Evolutionary conservation across 345 rosid species (phyloP).

Genomic region (Euphorbia peplus): DNA sequence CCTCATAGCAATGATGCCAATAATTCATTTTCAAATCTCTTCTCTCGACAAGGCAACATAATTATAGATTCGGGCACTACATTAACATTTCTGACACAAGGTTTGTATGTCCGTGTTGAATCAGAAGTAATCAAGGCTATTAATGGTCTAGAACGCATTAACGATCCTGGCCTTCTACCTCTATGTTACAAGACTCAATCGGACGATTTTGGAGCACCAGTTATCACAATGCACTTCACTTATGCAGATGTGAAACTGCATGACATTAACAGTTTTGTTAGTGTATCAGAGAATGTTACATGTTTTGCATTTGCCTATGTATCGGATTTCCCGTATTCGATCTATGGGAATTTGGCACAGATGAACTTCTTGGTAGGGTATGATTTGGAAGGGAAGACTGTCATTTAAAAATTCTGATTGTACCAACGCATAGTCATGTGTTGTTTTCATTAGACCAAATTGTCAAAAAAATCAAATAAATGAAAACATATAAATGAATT

Average conservation of each 20-base stretch:
- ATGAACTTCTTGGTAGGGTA: slow-evolving; percentile 52
- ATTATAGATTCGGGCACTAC: slow-evolving; percentile 70
- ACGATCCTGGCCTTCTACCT: slow-evolving; percentile 30
- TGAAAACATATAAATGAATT: neutral
- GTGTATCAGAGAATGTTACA: slow-evolving; percentile 15
- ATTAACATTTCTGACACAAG: slow-evolving; percentile 34
- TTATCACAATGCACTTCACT: slow-evolving; percentile 36
- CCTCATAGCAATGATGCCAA: neutral
- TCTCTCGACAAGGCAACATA: slow-evolving; percentile 40
- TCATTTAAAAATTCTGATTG: slow-evolving; percentile 53
- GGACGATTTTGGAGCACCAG: slow-evolving; percentile 26
- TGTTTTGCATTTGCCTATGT: slow-evolving; percentile 37
- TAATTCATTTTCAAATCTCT: neutral
- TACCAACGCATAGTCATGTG: slow-evolving; percentile 11
- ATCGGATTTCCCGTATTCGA: neutral
- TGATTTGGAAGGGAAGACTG: slow-evolving; percentile 24
- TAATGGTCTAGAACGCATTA: slow-evolving; percentile 17
- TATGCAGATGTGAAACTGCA: slow-evolving; percentile 39
- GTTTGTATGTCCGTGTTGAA: slow-evolving; percentile 14
- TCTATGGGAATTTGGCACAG: slow-evolving; percentile 49
- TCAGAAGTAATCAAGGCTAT: neutral
- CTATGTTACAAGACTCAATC: slow-evolving; percentile 34
- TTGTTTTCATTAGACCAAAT: neutral
- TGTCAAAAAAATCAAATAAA: neutral
- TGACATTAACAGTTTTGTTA: slow-evolving; percentile 34